phyloP scores from a whole-genome alignment of 495 filamentous ascomycete genomes.

The Xylaria grammica region DNA sequence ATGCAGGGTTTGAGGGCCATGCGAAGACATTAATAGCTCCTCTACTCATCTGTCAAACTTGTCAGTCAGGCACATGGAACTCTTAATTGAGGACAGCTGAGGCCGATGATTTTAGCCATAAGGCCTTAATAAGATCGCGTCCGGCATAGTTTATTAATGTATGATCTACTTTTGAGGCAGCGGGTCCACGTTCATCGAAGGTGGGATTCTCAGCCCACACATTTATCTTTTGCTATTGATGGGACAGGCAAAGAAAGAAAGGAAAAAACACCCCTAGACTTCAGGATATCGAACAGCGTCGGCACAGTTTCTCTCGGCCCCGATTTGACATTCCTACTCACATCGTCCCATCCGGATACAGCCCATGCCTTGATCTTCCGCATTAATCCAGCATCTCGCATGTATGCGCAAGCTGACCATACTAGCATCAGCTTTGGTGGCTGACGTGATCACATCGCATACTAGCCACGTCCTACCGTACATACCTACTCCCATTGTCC shows the following conservation, averaged over 20 bases:
- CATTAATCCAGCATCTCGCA: neutral
- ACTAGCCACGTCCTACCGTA: slow-evolving; percentile 7
- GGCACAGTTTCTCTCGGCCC: no score
- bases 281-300: no score
- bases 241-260: no score
- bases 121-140: slow-evolving; percentile 7
- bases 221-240: no score
- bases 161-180: no score
- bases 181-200: no score
- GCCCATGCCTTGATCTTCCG: neutral
- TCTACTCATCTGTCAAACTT: neutral
- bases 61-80: neutral
- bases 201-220: no score
- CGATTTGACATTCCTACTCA: neutral
- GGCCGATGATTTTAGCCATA: neutral
- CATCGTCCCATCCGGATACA: slow-evolving; percentile 6
- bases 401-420: slow-evolving; percentile 9
- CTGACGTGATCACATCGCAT: slow-evolving; percentile 14
- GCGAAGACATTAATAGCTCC: neutral
- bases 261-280: no score
- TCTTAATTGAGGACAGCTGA: slow-evolving; percentile 2
- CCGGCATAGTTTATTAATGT: neutral
- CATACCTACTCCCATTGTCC: slow-evolving; percentile 8
- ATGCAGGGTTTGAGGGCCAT: neutral
- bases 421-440: slow-evolving; percentile 7